Conservation (phyloP, 225 moss, liverwort and hornwort species). For the Asterella californica region DNA sequence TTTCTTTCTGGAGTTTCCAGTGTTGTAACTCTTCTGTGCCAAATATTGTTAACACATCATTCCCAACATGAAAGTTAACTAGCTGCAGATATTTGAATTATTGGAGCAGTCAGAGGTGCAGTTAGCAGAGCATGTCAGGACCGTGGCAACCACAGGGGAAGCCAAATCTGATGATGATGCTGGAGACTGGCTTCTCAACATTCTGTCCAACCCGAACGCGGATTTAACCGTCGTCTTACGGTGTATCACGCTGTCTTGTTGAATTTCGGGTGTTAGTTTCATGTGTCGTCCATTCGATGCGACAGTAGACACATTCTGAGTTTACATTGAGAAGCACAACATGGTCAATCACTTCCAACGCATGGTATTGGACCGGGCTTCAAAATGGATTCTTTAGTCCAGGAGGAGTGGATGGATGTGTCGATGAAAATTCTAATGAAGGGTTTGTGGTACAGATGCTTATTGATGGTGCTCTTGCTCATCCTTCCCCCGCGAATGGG, state of each 20-base stretch:
- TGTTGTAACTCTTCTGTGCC: not conserved
- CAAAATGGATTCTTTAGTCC: too few relatives aligned
- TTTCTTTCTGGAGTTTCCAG: not conserved
- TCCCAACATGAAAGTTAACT: not conserved
- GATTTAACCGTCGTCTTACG: slow-evolving; percentile 57
- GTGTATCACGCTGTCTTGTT: slow-evolving; percentile 70
- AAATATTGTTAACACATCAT: not conserved
- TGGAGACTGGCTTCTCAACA: slow-evolving; percentile 62
- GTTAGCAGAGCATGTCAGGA: slow-evolving; percentile 31
- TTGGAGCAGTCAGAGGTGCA: slow-evolving; percentile 68
- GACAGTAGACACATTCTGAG: too few relatives aligned
- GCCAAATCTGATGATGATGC: slow-evolving; percentile 47
- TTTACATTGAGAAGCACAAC: too few relatives aligned
- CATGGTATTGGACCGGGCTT: too few relatives aligned
- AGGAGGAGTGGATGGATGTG: too few relatives aligned
- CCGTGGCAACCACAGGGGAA: slow-evolving; percentile 51
- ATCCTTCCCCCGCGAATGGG: too few relatives aligned
- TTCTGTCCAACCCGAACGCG: slow-evolving; percentile 57
- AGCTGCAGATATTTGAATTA: slow-evolving; percentile 69
- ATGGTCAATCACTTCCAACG: too few relatives aligned
- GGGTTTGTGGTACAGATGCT: too few relatives aligned
- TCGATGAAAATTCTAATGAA: too few relatives aligned
- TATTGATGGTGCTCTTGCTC: too few relatives aligned
- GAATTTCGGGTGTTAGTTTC: slow-evolving; percentile 29
- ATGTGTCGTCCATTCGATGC: too few relatives aligned